Evolutionary conservation across 805 yeast species (phyloP).

Genomic region (Priceomyces melissophilus): DNA sequence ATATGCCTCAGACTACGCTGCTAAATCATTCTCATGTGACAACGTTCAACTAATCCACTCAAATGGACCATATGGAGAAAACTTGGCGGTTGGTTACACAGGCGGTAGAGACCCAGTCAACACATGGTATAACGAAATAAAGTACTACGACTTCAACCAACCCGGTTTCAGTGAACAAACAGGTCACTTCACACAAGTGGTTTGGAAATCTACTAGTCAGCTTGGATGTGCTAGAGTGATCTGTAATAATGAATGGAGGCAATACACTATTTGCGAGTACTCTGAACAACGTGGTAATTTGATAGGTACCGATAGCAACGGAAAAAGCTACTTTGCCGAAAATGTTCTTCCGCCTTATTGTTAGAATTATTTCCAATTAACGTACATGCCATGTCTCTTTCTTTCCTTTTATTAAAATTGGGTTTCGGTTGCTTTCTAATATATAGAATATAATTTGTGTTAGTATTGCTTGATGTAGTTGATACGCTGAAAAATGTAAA

Average conservation of each 20-base stretch:
- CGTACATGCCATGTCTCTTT: neutral
- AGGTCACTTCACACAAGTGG: slow-evolving; percentile 77
- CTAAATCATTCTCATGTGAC: slow-evolving; percentile 48
- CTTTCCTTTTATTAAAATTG: neutral
- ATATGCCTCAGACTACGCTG: slow-evolving; percentile 47
- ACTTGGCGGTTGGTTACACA: slow-evolving; percentile 65
- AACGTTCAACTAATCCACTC: slow-evolving; percentile 64
- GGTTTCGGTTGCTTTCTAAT: neutral
- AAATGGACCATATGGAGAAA: slow-evolving; percentile 69
- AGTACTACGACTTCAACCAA: slow-evolving; percentile 47
- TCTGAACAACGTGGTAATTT: slow-evolving; percentile 51
- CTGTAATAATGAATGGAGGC: slow-evolving; percentile 49
- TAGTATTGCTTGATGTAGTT: no score
- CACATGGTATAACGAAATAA: slow-evolving; percentile 72
- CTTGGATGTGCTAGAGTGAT: slow-evolving; percentile 63
- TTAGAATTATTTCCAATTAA: neutral
- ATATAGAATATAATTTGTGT: neutral
- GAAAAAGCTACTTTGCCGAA: slow-evolving; percentile 33
- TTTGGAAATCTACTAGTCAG: slow-evolving; percentile 60
- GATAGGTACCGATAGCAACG: slow-evolving; percentile 32
- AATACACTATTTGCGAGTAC: slow-evolving; percentile 72
- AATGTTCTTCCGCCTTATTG: slow-evolving; percentile 41
- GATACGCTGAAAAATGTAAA: no score
- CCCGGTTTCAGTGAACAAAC: slow-evolving; percentile 53
- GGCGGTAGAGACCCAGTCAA: slow-evolving; percentile 58